Evolutionary conservation across 2,329 filamentous ascomycete species (phyloP), one percentile per base, ranked within the genome.

Genomic region (Trichoderma arundinaceum): DNA sequence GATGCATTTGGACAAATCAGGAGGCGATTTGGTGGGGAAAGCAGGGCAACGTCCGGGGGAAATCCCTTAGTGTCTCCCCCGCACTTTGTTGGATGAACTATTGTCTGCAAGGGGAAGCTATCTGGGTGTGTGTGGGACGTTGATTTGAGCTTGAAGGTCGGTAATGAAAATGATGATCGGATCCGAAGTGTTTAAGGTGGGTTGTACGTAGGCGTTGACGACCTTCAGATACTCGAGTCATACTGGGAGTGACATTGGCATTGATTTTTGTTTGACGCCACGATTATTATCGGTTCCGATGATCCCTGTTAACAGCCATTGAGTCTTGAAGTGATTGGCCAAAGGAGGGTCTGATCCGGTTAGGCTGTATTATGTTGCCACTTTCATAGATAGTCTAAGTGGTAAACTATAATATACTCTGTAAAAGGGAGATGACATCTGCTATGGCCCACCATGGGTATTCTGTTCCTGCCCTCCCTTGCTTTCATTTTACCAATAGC

Each of bases 31-130:
- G 17, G 17, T 54, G 52, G 35, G 52, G 35, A 28, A 54, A 54
- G 13, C 17, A 54, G 35, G 52, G 52, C 35, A 41, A 22, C 17
- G 13, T 41, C 52, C 5, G 52, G 17, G 17, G 52, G 22, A 17
- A 41, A 41, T 28, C 5, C 7, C 52, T 54, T 28, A 19, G 12
- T 22, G 52, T 22, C 13, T 54, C 52, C 52, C 52, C 52, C 52
- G 52, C 52, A 54, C 22, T 28, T 41, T 54, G 35, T 6, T 54
- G 17, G 35, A 56, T 17, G 38, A 56, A 56, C 52, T 56, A 56
- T 56, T 56, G 52, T 22, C 52, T 41, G 52, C 52, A 56, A 41
- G 52, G 35, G 17, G 52, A 56, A 56, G 35, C 19, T 56, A 12
- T 28, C 13, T 54, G 17, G 35, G 12, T 15, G 51, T 15, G 51